Conservation (phyloP, 1,284 basidiomycete species). For the Cutaneotrichosporon sp. region DNA sequence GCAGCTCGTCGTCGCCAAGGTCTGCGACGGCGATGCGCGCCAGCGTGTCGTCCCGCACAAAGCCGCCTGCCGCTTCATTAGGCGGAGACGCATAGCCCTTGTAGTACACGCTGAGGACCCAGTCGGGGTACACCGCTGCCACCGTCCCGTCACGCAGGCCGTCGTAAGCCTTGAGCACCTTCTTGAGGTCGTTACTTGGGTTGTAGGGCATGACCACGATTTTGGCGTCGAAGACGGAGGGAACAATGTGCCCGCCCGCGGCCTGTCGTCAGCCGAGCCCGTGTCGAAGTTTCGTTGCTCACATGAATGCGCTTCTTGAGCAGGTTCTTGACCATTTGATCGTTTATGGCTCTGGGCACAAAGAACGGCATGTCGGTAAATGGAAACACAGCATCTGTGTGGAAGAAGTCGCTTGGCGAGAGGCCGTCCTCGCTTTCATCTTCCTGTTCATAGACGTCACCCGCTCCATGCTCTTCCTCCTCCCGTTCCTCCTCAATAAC, state of each 20-base stretch:
- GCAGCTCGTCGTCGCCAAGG: background rate
- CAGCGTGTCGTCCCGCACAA: background rate
- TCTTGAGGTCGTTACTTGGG: background rate
- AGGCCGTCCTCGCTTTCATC: background rate
- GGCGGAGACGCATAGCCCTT: slow-evolving; percentile 2
- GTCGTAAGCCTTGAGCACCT: background rate
- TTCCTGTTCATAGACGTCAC: background rate
- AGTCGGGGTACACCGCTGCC: slow-evolving; percentile 15
- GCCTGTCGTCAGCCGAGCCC: slow-evolving; percentile 4
- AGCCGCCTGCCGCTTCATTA: background rate
- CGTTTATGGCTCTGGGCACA: background rate
- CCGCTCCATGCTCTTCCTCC: background rate
- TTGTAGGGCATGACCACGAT: slow-evolving; percentile 9
- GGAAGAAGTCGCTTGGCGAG: background rate
- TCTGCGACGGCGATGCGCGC: slow-evolving; percentile 11
- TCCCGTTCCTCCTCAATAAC: no score
- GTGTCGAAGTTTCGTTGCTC: no score
- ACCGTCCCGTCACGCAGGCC: background rate
- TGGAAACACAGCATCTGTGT: slow-evolving; percentile 1
- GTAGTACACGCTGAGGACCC: slow-evolving; percentile 22
- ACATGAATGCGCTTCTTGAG: slow-evolving; percentile 1
- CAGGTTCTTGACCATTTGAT: background rate
- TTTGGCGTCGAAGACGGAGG: background rate
- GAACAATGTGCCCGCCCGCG: background rate
- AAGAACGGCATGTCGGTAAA: background rate